Base-by-base conservation (phyloP, 371 early-diverging fungal species). In the Rhizopus delemar region DNA sequence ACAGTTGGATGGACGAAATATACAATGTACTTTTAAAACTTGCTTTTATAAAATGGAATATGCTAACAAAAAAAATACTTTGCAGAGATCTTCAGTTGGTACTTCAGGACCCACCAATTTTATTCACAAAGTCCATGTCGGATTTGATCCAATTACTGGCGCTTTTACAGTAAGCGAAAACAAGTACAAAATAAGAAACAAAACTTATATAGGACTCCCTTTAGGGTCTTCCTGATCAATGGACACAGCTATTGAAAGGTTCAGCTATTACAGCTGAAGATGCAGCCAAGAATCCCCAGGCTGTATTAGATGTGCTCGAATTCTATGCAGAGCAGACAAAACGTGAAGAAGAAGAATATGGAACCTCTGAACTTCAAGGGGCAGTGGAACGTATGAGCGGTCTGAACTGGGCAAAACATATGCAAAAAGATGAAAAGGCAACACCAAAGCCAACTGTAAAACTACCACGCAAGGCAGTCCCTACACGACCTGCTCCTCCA, bases 1-100 rank as follows among this genome's bases (percentile, higher is more conserved):
- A 97, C 70, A 87, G 92, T 34, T 96, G 96, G 97, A 91, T 95
- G 86, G 96, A 96, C 68, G 92, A 91, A 59, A 89, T 97, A 66
- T 95, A 95, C 76, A 87, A 84, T 74, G 88, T 88, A 22, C 2
- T 22, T 22, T 22, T 22, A 22, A 22, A 74, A 57, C 67, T 46
- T 1, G 6, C 50, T 49, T 8, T 43, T 34, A 36, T 22, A 41
- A 41, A 16, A 35, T 45, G 15, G 41, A 5, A 4, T 35, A 6
- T 32, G 8, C 13, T 11, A 38, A 13, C 36, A 43, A n/a, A 46
- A 46, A 36, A 43, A 12, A 34, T 3, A 46, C 46, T 8, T 22
- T 29, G 48, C 46, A 92, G 84, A 83, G 91, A 46, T 92, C 93
- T 15, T 92, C 94, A n/a, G 77, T 89, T 32, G 93, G 92, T 39